Base-by-base conservation (phyloP, 108 stramenopile species). In the Thalassiosira profunda region DNA sequence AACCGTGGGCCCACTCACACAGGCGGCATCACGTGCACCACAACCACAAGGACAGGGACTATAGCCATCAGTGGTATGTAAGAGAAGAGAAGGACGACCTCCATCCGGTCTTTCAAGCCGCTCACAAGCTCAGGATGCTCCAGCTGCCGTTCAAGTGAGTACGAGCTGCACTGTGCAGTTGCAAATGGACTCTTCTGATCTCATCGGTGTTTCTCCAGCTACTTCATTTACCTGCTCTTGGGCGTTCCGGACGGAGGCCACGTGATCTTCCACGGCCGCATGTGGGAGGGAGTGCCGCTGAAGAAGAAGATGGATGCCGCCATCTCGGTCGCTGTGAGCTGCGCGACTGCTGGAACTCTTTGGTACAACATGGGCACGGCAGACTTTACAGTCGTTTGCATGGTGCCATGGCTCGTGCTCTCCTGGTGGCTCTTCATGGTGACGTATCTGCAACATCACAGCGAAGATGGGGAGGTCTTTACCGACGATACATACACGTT, bases 391-490 rank as follows among this genome's bases (percentile, higher is more conserved):
- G 81, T 86, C 0, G 88, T 92, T 3, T 90, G 93, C 46, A 71
- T 86, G 59, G 60, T 65, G 2, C 96, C 96, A 30, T 81, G 88
- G 83, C 37, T 78, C 26, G 86, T 93, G 28, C 83, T 92, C 84
- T 80, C 77, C 34, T 93, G 87, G 43, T 96, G 96, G 96, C 60
- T 97, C 17, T 90, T 95, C 76, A 94, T 90, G 89, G 96, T 97
- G 7, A 97, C 96, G 12, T 97, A 96, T 73, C 72, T 97, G 17
- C 94, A 95, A 73, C 96, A 97, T 74, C 96, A 97, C 61, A 81
- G 83, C 12, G 83, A 85, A 0, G 93, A 94, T 58, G 88, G 91
- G 17, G 88, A 88, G 60, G 65, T 94, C 34, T 97, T 89, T 52
- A 91, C 88, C 2, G 90, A 94, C 65, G 77, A 87, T 24, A 92